Conservation (phyloP, 495 filamentous ascomycete genomes). For the Penicillium tannophilum region DNA sequence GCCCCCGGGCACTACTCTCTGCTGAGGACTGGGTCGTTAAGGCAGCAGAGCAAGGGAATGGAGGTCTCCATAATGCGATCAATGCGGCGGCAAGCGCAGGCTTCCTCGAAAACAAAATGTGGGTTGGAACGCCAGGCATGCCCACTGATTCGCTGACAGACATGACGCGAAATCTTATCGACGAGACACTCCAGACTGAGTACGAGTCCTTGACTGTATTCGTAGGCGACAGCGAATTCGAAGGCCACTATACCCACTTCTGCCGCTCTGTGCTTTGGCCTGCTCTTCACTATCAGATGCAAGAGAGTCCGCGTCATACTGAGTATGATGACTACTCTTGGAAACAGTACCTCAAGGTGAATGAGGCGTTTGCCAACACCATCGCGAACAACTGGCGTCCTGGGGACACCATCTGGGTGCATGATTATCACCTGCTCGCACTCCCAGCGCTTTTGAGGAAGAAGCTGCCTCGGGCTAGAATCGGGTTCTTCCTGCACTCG, state of each 20-base stretch:
- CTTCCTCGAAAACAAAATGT: conserved; percentile 63
- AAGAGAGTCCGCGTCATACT: conserved; percentile 91
- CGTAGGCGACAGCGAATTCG: conserved; percentile 79
- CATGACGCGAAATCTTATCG: conserved; percentile 70
- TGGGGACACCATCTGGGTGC: conserved; percentile 85
- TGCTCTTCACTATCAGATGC: conserved; percentile 92
- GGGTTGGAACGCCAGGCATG: conserved; percentile 88
- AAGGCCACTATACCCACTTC: conserved; percentile 86
- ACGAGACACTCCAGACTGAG: conserved; percentile 72
- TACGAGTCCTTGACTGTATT: conserved; percentile 78
- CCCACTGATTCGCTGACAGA: conserved; percentile 77
- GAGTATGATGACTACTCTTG: conserved; percentile 94
- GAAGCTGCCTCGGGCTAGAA: conserved; percentile 76
- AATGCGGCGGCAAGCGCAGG: conserved; percentile 66
- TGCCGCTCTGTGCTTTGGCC: conserved; percentile 86
- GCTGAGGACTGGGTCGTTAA: conserved; percentile 74
- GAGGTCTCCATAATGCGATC: conserved; percentile 80
- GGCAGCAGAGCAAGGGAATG: conserved; percentile 81
- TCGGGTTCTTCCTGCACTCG: conserved; percentile 90
- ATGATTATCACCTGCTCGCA: conserved; percentile 87
- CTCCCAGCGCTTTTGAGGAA: conserved; percentile 80
- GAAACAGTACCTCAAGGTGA: conserved; percentile 84
- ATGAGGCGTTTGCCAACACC: conserved; percentile 83
- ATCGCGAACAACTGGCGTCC: conserved; percentile 82
- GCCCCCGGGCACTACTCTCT: conserved; percentile 59